These are phyloP conservation scores for Boletus eberwhitei DNA, from an alignment of 768 basidiomycete species.

Conservation along the genomic window DNA sequence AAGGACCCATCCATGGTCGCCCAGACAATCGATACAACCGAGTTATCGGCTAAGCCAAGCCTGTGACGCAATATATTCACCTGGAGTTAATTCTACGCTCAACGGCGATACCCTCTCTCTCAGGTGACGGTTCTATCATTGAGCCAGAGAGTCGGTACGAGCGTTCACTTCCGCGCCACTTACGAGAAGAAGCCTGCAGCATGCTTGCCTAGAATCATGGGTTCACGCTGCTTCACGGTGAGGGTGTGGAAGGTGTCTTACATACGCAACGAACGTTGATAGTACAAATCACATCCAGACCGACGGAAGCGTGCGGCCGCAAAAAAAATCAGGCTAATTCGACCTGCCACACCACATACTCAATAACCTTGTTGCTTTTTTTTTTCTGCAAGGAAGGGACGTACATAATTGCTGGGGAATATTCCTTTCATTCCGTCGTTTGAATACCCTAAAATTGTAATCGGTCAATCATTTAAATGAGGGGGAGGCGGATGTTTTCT, in stretches of 20 bases:
- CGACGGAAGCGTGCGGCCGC: slow-evolving; percentile 1
- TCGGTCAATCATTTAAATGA: slow-evolving; percentile 24
- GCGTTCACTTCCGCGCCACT: slow-evolving; percentile 32
- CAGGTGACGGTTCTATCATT: slow-evolving; percentile 11
- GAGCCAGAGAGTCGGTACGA: slow-evolving; percentile 19
- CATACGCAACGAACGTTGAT: slow-evolving; percentile 24
- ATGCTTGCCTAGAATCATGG: slow-evolving; percentile 18
- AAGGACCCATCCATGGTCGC: neutral
- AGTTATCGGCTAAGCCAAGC: slow-evolving; percentile 14
- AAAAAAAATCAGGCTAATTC: slow-evolving; percentile 38
- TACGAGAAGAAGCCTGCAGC: slow-evolving; percentile 25
- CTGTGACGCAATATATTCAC: slow-evolving; percentile 28
- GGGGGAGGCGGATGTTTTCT: slow-evolving; percentile 21
- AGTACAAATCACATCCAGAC: slow-evolving; percentile 9
- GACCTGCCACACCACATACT: slow-evolving; percentile 39
- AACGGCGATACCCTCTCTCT: slow-evolving; percentile 11
- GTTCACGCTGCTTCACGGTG: slow-evolving; percentile 14
- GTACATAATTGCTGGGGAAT: slow-evolving; percentile 86
- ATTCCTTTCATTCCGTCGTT: slow-evolving; percentile 65
- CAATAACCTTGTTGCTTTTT: slow-evolving; percentile 20
- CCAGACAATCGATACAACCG: slow-evolving; percentile 1
- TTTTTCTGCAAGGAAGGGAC: slow-evolving; percentile 30
- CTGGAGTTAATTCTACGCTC: slow-evolving; percentile 13
- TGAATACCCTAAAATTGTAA: slow-evolving; percentile 51
- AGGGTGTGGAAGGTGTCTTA: slow-evolving; percentile 20